These are phyloP conservation scores for Neltuma alba DNA, from an alignment of 306 rosid species.

Conservation along the genomic window DNA sequence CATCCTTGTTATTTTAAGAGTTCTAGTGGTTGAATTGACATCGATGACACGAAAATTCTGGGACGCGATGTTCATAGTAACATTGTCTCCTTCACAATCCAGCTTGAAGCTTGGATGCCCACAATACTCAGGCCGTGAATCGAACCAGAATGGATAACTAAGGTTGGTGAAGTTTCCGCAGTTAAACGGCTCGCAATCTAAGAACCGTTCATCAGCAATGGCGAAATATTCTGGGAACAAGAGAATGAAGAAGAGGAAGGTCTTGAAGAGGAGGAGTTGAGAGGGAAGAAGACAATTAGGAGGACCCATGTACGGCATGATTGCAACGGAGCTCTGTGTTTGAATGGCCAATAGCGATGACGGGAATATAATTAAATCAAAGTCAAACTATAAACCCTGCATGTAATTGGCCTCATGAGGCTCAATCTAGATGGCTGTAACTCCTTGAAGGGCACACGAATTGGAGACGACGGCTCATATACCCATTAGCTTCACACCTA, in stretches of 20 bases:
- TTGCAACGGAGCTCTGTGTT: not conserved
- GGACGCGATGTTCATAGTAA: conserved; percentile 24
- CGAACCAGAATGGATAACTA: conserved; percentile 52
- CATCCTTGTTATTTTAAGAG: conserved; percentile 37
- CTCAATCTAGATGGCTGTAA: conserved; percentile 24
- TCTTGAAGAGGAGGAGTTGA: conserved; percentile 20
- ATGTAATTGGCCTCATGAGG: not conserved
- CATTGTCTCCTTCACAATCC: conserved; percentile 34
- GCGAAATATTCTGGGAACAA: conserved; percentile 22
- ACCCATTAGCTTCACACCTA: not conserved
- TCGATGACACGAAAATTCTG: conserved; percentile 34
- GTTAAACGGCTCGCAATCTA: conserved; percentile 36
- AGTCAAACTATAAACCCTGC: conserved; percentile 17
- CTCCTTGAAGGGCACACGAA: not conserved
- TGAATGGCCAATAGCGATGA: not conserved
- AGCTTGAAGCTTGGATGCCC: conserved; percentile 46
- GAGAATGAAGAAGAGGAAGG: conserved; percentile 32
- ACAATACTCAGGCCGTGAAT: conserved; percentile 31
- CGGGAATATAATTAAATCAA: not conserved
- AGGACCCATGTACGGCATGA: conserved; percentile 12
- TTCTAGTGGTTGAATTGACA: not conserved
- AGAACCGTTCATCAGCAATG: conserved; percentile 27
- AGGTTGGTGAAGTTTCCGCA: conserved; percentile 43
- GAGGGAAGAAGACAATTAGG: not conserved
- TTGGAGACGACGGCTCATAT: not conserved